Conservation (phyloP, 2,329 filamentous ascomycete genomes). For the Ophiostoma quercus region DNA sequence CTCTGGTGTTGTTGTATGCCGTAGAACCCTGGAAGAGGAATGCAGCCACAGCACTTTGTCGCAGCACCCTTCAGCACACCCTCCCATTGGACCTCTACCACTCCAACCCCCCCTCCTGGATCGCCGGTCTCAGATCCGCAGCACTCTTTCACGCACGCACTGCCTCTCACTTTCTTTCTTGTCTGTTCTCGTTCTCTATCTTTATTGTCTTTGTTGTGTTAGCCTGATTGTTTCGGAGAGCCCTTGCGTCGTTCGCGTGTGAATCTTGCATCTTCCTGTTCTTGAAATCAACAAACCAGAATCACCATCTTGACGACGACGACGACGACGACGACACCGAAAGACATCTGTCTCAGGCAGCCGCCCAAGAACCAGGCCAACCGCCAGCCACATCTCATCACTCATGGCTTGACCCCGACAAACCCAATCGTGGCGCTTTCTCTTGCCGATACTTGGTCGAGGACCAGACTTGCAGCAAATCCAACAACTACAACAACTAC, state of each 20-base stretch:
- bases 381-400: conserved; percentile 17
- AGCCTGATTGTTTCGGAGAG: neutral
- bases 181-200: conserved; percentile 14
- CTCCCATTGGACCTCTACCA: conserved; percentile 12
- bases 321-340: neutral
- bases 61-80: neutral
- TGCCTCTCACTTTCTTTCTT: conserved; percentile 14
- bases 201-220: neutral
- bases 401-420: conserved; percentile 18
- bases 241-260: neutral
- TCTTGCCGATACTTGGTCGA: conserved; percentile 2
- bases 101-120: conserved; percentile 17
- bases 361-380: neutral
- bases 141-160: conserved; percentile 12
- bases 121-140: conserved; percentile 23
- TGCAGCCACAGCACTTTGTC: conserved; percentile 9
- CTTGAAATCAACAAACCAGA: neutral
- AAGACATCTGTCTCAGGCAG: neutral
- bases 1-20: conserved; percentile 5
- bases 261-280: neutral
- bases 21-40: conserved; percentile 14
- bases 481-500: neutral
- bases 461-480: conserved; percentile 5
- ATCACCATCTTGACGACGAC: neutral
- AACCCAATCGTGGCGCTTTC: conserved; percentile 18